These are phyloP conservation scores for Xeromyces bisporus DNA, from an alignment of 495 filamentous ascomycete genomes.

Conservation along the genomic window DNA sequence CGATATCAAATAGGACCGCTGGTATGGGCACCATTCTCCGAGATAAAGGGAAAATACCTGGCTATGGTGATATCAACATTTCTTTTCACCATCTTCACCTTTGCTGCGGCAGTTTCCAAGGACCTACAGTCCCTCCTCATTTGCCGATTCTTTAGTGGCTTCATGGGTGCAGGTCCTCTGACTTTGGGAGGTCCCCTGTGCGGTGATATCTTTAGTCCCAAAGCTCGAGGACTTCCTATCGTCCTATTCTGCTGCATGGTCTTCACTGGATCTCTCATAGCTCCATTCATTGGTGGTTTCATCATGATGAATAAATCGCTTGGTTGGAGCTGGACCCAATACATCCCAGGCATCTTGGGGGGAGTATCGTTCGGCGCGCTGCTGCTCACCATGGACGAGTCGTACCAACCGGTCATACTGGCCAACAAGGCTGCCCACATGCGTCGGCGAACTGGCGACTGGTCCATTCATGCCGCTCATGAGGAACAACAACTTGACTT, in stretches of 20 bases:
- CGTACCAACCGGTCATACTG: conserved; percentile 54
- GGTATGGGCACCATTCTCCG: conserved; percentile 9
- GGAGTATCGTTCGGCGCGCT: conserved; percentile 10
- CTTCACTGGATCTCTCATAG: conserved; percentile 23
- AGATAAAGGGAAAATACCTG: conserved; percentile 7
- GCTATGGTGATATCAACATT: conserved; percentile 10
- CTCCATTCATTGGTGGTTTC: conserved; percentile 24
- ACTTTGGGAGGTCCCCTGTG: conserved; percentile 23
- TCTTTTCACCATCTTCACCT: conserved; percentile 31
- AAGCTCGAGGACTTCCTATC: conserved; percentile 21
- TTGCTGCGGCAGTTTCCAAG: conserved; percentile 33
- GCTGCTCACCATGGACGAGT: conserved; percentile 33
- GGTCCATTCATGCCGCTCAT: conserved; percentile 14
- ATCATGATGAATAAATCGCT: conserved; percentile 8
- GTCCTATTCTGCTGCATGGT: conserved; percentile 23
- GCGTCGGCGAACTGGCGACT: conserved; percentile 39
- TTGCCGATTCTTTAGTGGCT: conserved; percentile 24
- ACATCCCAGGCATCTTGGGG: conserved; percentile 8
- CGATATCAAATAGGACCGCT: conserved; percentile 7
- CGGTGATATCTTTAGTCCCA: conserved; percentile 24
- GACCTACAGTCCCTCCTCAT: conserved; percentile 31
- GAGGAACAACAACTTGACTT: conserved; percentile 20
- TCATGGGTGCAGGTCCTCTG: conserved; percentile 25
- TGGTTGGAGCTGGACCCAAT: conserved; percentile 12
- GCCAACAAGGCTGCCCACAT: conserved; percentile 43